A percentile compares a stretch with the other conserved stretches of the same genome.
These are phyloP conservation scores for Byssothecium circinans DNA, from an alignment of 2,329 filamentous ascomycete species.

Conservation along the genomic window DNA sequence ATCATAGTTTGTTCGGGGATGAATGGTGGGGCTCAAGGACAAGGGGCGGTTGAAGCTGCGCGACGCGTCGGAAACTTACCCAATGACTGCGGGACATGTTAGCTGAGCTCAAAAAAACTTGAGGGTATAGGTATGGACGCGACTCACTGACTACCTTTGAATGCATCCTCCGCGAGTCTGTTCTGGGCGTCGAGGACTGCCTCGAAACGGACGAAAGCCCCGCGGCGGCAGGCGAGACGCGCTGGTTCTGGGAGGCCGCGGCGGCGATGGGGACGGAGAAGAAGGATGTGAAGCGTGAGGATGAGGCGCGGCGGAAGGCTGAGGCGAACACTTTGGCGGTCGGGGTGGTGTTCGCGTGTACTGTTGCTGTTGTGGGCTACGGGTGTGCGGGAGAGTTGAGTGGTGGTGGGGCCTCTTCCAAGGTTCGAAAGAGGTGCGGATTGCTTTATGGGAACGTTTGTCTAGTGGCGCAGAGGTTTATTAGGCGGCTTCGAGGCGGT, in stretches of 20 bases:
- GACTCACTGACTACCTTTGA: slow-evolving; percentile 84
- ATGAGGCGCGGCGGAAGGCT: slow-evolving; percentile 67
- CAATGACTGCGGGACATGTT: slow-evolving; percentile 38
- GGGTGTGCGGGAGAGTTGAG: slow-evolving; percentile 14
- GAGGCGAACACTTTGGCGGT: slow-evolving; percentile 93
- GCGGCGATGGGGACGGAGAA: slow-evolving; percentile 72
- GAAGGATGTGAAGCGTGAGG: slow-evolving; percentile 69
- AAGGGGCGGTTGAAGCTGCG: slow-evolving; percentile 5
- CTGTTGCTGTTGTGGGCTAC: slow-evolving; percentile 15
- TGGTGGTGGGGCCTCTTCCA: slow-evolving; percentile 12
- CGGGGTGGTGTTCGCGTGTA: slow-evolving; percentile 9
- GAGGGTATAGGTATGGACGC: slow-evolving; percentile 1
- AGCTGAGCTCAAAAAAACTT: slow-evolving; percentile 17
- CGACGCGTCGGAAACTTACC: slow-evolving; percentile 30
- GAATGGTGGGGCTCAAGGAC: slow-evolving; percentile 11
- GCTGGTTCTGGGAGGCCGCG: slow-evolving; percentile 62
- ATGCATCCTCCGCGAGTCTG: slow-evolving; percentile 71
- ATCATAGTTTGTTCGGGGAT: not conserved
- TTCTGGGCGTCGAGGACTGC: slow-evolving; percentile 23
- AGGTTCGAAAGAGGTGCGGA: too few species aligned
- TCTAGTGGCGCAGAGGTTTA: not conserved
- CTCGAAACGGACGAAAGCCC: slow-evolving; percentile 46
- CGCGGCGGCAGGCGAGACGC: slow-evolving; percentile 46
- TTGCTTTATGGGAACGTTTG: not conserved
- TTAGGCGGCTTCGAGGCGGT: not conserved